phyloP scores from a whole-genome alignment of 2,329 filamentous ascomycete species.

The Cercospora sp. region DNA sequence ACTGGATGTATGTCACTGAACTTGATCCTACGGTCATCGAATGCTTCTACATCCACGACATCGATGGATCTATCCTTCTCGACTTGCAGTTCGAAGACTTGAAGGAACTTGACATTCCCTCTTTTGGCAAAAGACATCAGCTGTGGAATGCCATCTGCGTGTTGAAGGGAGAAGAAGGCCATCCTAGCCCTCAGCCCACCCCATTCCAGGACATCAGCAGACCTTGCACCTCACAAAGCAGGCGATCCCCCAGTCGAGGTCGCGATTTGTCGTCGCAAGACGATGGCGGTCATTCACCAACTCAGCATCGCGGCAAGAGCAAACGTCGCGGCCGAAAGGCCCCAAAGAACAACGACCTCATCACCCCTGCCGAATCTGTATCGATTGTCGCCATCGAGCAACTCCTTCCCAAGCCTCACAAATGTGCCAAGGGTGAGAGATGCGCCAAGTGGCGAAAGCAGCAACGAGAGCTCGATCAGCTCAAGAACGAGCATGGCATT shows the following conservation, averaged over 20 bases:
- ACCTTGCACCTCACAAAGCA: conserved; percentile 43
- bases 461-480: conserved; percentile 72
- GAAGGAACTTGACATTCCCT: conserved; percentile 76
- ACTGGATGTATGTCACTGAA: conserved; percentile 82
- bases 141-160: conserved; percentile 78
- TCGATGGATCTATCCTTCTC: conserved; percentile 81
- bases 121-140: conserved; percentile 77
- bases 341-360: conserved; percentile 59
- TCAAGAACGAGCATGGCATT: conserved; percentile 67
- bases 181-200: conserved; percentile 47
- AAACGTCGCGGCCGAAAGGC: conserved; percentile 45
- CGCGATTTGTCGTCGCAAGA: conserved; percentile 26
- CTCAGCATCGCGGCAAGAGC: conserved; percentile 35
- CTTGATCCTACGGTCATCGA: conserved; percentile 76
- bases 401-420: conserved; percentile 78
- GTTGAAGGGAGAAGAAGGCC: conserved; percentile 55
- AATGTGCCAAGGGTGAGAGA: conserved; percentile 81
- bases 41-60: conserved; percentile 88
- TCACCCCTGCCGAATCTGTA: conserved; percentile 78
- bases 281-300: conserved; percentile 37
- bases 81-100: conserved; percentile 90
- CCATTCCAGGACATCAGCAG: conserved; percentile 52
- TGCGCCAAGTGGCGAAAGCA: conserved; percentile 81
- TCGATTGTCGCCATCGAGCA: conserved; percentile 93
- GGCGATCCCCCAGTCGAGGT: conserved; percentile 31